A percentile compares a stretch with the other conserved stretches of the same genome.
Conservation (phyloP, 2,329 filamentous ascomycete species). For the Nemania serpens region DNA sequence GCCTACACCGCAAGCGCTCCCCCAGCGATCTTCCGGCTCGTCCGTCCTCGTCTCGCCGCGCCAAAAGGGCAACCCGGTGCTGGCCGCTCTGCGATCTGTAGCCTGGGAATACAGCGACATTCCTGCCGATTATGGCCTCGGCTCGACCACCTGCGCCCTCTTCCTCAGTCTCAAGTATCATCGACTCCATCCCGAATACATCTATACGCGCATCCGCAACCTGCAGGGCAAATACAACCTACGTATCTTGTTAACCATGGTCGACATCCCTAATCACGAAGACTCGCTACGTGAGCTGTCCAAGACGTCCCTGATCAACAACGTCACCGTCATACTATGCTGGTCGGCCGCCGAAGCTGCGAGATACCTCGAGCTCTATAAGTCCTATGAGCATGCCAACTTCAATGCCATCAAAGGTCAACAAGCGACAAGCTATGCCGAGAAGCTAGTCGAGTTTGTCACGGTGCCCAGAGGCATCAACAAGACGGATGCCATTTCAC, state of each 20-base stretch:
- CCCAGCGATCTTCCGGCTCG: slow-evolving; percentile 67
- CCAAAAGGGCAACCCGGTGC: slow-evolving; percentile 92
- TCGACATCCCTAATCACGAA: slow-evolving; percentile 94
- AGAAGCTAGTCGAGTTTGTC: slow-evolving; percentile 88
- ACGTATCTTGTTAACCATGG: slow-evolving; percentile 84
- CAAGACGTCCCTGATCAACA: slow-evolving; percentile 91
- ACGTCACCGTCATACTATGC: slow-evolving; percentile 87
- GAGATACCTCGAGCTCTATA: slow-evolving; percentile 92
- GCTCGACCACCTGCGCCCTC: slow-evolving; percentile 83
- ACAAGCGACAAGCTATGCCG: slow-evolving; percentile 81
- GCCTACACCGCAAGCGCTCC: slow-evolving; percentile 84
- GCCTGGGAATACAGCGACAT: slow-evolving; percentile 98
- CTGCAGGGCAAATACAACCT: slow-evolving; percentile 86
- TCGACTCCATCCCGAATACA: slow-evolving; percentile 94
- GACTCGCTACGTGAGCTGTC: slow-evolving; percentile 86
- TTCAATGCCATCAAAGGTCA: slow-evolving; percentile 84
- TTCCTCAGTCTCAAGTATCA: slow-evolving; percentile 98
- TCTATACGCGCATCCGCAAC: slow-evolving; percentile 88
- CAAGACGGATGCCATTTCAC: slow-evolving; percentile 87
- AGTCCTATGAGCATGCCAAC: slow-evolving; percentile 84
- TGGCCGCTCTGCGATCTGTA: slow-evolving; percentile 79
- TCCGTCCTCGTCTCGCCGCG: slow-evolving; percentile 88
- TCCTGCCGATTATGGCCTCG: slow-evolving; percentile 90
- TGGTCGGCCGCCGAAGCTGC: slow-evolving; percentile 95
- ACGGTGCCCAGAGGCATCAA: slow-evolving; percentile 89